Conservation (phyloP, 345 rosid genomes). For the Citrus sp. region DNA sequence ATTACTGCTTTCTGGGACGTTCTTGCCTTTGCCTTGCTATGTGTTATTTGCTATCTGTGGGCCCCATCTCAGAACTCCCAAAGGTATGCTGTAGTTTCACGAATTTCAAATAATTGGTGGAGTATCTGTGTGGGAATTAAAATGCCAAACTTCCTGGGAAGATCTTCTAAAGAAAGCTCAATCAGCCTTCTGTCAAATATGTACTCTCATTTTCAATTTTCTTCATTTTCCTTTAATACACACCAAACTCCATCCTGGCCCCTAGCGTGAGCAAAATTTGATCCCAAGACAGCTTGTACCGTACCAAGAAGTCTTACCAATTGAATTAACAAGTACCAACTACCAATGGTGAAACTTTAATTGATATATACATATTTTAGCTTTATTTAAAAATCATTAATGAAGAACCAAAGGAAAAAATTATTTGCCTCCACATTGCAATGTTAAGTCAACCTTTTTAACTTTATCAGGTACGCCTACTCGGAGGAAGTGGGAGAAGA, state of each 20-base stretch:
- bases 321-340: background rate
- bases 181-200: background rate
- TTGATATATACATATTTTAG: background rate
- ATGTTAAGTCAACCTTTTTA: background rate
- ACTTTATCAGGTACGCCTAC: slow-evolving; percentile 66
- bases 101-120: background rate
- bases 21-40: slow-evolving; percentile 69
- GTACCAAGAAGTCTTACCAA: no score
- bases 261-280: background rate
- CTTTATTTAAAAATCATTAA: background rate
- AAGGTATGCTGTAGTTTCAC: slow-evolving; percentile 37
- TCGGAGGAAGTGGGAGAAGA: slow-evolving; percentile 65
- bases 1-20: slow-evolving; percentile 94
- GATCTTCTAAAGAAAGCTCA: background rate
- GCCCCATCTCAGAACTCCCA: slow-evolving; percentile 92
- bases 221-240: background rate
- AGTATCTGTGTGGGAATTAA: background rate
- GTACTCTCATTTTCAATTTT: background rate
- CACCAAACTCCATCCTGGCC: background rate
- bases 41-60: slow-evolving; percentile 90
- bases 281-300: background rate
- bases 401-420: background rate
- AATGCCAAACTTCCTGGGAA: background rate
- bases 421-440: background rate
- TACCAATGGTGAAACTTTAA: background rate